Evolutionary conservation across 2,329 filamentous ascomycete genomes (phyloP), one percentile per base, ranked within the genome.

Genomic region (Anthostomella pinea): DNA sequence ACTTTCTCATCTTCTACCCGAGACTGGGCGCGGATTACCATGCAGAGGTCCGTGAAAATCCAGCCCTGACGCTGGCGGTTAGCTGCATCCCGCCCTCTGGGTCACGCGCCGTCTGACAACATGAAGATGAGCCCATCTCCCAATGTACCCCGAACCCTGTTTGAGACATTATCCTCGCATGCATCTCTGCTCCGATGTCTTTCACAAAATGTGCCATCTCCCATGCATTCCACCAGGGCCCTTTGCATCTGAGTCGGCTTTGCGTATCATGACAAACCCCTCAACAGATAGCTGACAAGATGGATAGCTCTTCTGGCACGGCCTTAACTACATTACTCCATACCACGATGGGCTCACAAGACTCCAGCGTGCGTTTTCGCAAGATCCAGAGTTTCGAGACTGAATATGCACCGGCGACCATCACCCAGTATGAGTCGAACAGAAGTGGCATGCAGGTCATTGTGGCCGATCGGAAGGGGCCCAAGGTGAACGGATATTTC

Each of bases 401-500:
- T 6, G 87, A 96, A 59, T 98, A 96, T 69, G 88, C 90, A 9
- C 86, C 90, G 8, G 85, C 85, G 46, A 80, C 76, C 37, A 85
- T 98, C 63, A 91, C 88, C 15, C 90, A 96, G 62, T 98, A 98
- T 85, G 88, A 94, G 57, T 98, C 93, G 5, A 81, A 88, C 53
- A 77, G 88, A 46, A 98, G 91, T 45, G 93, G 93, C 34, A 93
- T 98, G 87, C 84, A 90, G 51, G 85, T 95, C 21, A 81, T 95
- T 25, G 87, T 96, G 32, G 88, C 94, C 51, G 86, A 97, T 60
- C 83, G 89, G 52, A 81, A 93, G 59, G 91, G 93, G 1, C 93
- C 93, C n/a, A 97, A 96, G 63, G 78, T 96, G 43, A 85, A 87
- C 51, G 93, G 93, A 21, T 95, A 94, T 66, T 98, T 98, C 64